phyloP scores from a whole-genome alignment of 805 yeast species.

The Yamadazyma kitorensis region DNA sequence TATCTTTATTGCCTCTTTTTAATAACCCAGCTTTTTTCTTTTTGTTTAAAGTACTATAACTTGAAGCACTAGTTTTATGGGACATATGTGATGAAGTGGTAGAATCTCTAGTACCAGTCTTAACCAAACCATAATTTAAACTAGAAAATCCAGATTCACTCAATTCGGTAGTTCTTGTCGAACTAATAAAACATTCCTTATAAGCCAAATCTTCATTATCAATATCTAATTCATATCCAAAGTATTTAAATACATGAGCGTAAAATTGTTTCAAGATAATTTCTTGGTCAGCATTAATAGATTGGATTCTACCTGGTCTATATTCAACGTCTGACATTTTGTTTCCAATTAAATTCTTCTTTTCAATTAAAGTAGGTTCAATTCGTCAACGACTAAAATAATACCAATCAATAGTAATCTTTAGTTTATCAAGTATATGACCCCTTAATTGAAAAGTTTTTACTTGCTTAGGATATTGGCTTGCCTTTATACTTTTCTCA shows the following conservation, averaged over 20 bases:
- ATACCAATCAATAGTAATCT: no score
- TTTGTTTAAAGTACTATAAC: conserved; percentile 16
- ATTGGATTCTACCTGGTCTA: conserved; percentile 38
- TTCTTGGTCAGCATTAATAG: conserved; percentile 53
- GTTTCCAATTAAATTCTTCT: no score
- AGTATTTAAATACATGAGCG: conserved; percentile 59
- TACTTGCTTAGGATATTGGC: no score
- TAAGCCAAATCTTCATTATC: conserved; percentile 25
- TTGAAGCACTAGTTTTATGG: conserved; percentile 25
- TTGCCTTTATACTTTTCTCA: no score
- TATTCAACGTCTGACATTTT: no score
- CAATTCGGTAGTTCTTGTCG: conserved; percentile 16
- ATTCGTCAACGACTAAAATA: no score
- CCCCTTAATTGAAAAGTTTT: no score
- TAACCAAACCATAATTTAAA: conserved; percentile 18
- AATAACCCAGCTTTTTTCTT: conserved; percentile 26
- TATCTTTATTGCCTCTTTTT: conserved; percentile 6
- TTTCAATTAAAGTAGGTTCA: no score
- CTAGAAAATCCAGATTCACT: conserved; percentile 13
- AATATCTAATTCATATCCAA: conserved; percentile 47
- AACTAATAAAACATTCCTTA: conserved; percentile 30
- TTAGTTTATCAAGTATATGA: no score
- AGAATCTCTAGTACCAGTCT: conserved; percentile 22
- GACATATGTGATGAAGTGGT: conserved; percentile 23
- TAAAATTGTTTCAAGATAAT: conserved; percentile 64